phyloP scores from a whole-genome alignment of 257 asterid species.

The Jasminum sambac region DNA sequence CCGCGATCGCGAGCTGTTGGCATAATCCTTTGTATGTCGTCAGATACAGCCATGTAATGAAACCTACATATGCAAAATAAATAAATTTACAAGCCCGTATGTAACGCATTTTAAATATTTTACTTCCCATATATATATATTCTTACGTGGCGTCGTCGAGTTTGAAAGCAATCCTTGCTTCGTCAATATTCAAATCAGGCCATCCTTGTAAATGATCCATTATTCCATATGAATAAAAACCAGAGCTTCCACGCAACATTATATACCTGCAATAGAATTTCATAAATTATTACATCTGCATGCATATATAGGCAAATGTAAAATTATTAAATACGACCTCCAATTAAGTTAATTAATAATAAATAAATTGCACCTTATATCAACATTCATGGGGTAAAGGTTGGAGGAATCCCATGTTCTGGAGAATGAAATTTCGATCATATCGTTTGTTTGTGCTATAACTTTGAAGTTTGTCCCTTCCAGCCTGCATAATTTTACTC shows the following conservation, averaged over 20 bases:
- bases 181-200: conserved; percentile 27
- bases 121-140: neutral
- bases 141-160: conserved; percentile 27
- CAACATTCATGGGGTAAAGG: conserved; percentile 31
- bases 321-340: neutral
- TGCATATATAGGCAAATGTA: neutral
- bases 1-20: conserved; percentile 53
- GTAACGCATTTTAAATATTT: neutral
- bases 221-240: conserved; percentile 40
- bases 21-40: conserved; percentile 58
- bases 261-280: conserved; percentile 23
- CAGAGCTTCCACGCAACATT: conserved; percentile 31
- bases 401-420: conserved; percentile 30
- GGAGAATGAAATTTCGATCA: conserved; percentile 38
- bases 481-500: conserved; percentile 21
- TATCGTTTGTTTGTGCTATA: conserved; percentile 23
- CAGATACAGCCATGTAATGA: conserved; percentile 69
- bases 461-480: conserved; percentile 31
- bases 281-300: neutral
- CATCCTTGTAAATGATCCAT: conserved; percentile 36
- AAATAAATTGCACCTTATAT: conserved; percentile 29
- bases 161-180: conserved; percentile 34
- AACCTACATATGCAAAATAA: conserved; percentile 42
- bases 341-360: neutral
- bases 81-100: neutral